phyloP scores from a whole-genome alignment of 129 eudicot genomes.

The Gnaphalium uliginosum region DNA sequence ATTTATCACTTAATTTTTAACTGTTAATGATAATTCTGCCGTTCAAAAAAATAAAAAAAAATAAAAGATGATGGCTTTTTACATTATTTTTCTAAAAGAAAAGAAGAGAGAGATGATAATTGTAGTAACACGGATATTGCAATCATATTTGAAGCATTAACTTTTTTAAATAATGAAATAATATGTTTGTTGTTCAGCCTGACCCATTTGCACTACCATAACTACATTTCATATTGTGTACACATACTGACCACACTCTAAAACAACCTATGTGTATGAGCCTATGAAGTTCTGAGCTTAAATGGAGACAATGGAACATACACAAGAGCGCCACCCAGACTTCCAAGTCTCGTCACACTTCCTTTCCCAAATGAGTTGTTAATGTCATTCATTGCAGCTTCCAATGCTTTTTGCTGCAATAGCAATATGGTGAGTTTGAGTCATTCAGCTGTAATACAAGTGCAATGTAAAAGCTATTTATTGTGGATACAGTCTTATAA shows the following conservation, averaged over 20 bases:
- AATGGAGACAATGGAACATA: slow-evolving; percentile 41
- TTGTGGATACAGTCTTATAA: not conserved
- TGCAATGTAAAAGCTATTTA: not conserved
- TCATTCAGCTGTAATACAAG: not conserved
- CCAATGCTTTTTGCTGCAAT: slow-evolving; percentile 91
- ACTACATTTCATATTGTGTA: not conserved
- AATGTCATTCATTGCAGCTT: slow-evolving; percentile 97
- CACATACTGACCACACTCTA: not conserved
- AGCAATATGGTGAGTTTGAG: slow-evolving; percentile 13
- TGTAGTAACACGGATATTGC: not conserved
- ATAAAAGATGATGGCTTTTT: no score
- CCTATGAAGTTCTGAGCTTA: not conserved
- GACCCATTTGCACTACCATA: not conserved
- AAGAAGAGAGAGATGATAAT: no score
- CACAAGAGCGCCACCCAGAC: slow-evolving; percentile 99
- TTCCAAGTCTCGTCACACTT: slow-evolving; percentile 97
- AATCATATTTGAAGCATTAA: not conserved
- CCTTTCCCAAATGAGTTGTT: slow-evolving; percentile 96
- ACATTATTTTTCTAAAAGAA: no score
- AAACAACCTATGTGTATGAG: not conserved
- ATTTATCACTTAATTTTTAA: no score
- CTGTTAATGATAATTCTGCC: no score
- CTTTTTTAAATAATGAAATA: not conserved
- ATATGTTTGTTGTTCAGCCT: not conserved
- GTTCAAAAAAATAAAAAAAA: not conserved